These are phyloP conservation scores for Pistacia integerrima DNA, from an alignment of 345 rosid species.

Conservation along the genomic window DNA sequence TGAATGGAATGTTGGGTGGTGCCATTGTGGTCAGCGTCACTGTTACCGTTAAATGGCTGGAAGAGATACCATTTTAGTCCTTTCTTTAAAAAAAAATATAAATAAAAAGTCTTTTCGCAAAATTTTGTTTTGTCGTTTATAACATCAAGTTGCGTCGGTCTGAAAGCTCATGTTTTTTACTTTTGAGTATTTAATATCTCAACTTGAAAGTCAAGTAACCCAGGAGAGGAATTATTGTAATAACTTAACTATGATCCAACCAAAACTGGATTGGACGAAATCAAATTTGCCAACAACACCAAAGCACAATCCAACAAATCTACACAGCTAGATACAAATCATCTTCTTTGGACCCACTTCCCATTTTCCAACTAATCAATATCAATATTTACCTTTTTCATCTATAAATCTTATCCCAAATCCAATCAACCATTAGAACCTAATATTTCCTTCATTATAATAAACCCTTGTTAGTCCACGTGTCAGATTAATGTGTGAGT, in stretches of 20 bases:
- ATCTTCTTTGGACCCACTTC: neutral
- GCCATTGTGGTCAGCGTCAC: neutral
- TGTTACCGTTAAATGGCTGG: neutral
- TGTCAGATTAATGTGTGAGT: neutral
- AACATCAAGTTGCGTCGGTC: too few relatives aligned
- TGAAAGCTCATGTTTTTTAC: too few relatives aligned
- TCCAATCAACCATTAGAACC: neutral
- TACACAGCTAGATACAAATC: conserved; percentile 12
- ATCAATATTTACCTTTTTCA: neutral
- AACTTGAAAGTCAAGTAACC: too few relatives aligned
- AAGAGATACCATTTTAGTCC: too few relatives aligned
- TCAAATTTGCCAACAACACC: neutral
- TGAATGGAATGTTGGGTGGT: conserved; percentile 1
- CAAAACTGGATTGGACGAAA: too few relatives aligned
- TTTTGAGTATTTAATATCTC: too few relatives aligned
- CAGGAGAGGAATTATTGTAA: neutral
- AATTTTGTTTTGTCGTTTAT: too few relatives aligned
- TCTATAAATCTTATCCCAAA: neutral
- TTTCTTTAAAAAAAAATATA: too few relatives aligned
- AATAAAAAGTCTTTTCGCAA: too few relatives aligned
- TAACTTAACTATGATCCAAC: neutral
- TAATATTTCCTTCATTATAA: neutral
- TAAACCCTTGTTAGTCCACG: neutral
- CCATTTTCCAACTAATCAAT: neutral
- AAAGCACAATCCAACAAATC: conserved; percentile 9